These are phyloP conservation scores for Karstenula rhodostoma DNA, from an alignment of 2,329 filamentous ascomycete species.

Conservation along the genomic window DNA sequence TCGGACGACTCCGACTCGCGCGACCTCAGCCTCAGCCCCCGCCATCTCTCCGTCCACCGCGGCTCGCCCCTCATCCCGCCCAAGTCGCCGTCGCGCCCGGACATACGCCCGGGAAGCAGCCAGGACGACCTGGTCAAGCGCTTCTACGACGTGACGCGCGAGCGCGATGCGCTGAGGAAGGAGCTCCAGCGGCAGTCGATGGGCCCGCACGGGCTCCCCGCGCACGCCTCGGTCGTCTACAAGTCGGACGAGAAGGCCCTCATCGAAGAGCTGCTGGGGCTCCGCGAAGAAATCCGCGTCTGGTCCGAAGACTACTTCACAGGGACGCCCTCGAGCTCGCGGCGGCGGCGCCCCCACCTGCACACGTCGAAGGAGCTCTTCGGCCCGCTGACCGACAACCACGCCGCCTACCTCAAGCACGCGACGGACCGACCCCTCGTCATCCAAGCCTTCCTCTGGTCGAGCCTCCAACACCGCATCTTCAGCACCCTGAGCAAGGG, in stretches of 20 bases:
- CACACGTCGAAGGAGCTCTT: constrained; percentile 45
- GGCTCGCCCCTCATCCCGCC: constrained; percentile 42
- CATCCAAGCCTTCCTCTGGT: constrained; percentile 49
- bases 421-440: constrained; percentile 42
- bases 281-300: constrained; percentile 45
- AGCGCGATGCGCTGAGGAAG: constrained; percentile 47
- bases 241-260: constrained; percentile 47
- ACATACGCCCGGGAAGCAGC: constrained; percentile 39
- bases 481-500: constrained; percentile 47
- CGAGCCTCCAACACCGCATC: constrained; percentile 45
- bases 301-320: constrained; percentile 49
- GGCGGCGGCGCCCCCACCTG: constrained; percentile 42
- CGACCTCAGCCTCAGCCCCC: constrained; percentile 34
- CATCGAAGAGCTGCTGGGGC: constrained; percentile 44
- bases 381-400: constrained; percentile 44
- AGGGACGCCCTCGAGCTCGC: constrained; percentile 35
- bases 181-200: constrained; percentile 46
- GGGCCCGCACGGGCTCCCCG: constrained; percentile 39
- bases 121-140: constrained; percentile 49
- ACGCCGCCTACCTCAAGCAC: constrained; percentile 43
- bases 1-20: constrained; percentile 32
- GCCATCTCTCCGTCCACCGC: constrained; percentile 29
- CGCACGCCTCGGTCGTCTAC: constrained; percentile 36
- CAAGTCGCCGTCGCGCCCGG: constrained; percentile 47
- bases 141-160: constrained; percentile 49